phyloP scores from a whole-genome alignment of 2,329 filamentous ascomycete species.

The Biscogniauxia sp. region DNA sequence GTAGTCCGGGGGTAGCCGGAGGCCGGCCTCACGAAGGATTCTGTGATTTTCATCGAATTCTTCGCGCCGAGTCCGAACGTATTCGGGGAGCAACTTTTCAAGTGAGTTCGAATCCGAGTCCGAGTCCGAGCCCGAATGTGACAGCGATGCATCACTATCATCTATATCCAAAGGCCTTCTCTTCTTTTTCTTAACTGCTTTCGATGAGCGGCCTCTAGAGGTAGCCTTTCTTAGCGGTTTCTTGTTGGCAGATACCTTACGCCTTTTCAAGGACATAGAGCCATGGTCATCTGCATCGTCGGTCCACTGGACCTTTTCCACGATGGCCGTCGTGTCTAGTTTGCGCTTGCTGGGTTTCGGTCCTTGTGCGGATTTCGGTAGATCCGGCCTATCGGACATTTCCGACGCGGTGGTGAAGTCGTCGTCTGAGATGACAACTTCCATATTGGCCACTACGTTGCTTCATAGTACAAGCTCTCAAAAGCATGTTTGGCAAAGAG shows the following conservation, averaged over 20 bases:
- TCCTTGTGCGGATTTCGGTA: conserved; percentile 5
- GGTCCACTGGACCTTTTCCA: conserved; percentile 25
- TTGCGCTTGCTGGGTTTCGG: conserved; percentile 24
- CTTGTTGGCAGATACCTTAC: conserved; percentile 18
- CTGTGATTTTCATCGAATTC: conserved; percentile 64
- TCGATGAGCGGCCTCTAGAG: conserved; percentile 13
- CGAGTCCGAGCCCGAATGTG: conserved; percentile 39
- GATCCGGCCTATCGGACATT: conserved; percentile 10
- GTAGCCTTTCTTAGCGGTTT: conserved; percentile 15
- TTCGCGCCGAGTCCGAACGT: conserved; percentile 66
- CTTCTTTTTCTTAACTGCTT: conserved; percentile 9
- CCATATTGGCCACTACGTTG: conserved; percentile 16
- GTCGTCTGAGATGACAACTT: conserved; percentile 25
- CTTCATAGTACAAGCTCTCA: conserved; percentile 3
- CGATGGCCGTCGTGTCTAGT: conserved; percentile 1
- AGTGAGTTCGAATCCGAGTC: conserved; percentile 42
- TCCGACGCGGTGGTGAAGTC: conserved; percentile 25
- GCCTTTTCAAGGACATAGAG: conserved; percentile 22
- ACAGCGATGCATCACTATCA: conserved; percentile 26
- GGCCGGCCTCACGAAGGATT: conserved; percentile 61
- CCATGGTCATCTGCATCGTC: conserved; percentile 24
- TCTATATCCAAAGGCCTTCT: conserved; percentile 18
- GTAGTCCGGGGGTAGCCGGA: conserved; percentile 76
- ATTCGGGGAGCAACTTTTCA: conserved; percentile 65
- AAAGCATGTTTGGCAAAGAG: background rate